phyloP scores from a whole-genome alignment of 2,329 filamentous ascomycete species.

The Hortaea sp. region DNA sequence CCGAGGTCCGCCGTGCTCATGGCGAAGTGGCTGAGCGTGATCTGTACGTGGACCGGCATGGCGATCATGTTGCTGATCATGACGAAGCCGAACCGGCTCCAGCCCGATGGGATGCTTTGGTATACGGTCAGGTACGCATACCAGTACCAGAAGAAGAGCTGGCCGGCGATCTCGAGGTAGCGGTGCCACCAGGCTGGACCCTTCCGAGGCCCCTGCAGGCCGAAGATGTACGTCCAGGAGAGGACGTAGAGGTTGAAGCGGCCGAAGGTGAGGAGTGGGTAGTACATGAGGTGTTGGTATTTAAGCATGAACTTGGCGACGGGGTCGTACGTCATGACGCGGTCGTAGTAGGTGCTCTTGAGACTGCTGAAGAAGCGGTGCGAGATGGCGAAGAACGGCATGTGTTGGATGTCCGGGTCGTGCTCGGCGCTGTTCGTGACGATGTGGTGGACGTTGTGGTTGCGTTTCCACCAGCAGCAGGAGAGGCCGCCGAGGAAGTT shows the following conservation, averaged over 20 bases:
- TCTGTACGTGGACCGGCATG: constrained; percentile 60
- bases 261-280: constrained; percentile 53
- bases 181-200: constrained; percentile 59
- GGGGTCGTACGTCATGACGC: constrained; percentile 53
- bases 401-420: constrained; percentile 80
- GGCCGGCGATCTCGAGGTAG: constrained; percentile 53
- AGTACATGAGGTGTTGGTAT: constrained; percentile 58
- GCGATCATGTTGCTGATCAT: constrained; percentile 55
- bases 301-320: constrained; percentile 49
- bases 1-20: constrained; percentile 60
- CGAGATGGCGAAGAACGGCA: constrained; percentile 59
- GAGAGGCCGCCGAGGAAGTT: constrained; percentile 84
- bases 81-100: constrained; percentile 50
- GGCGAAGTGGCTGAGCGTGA: constrained; percentile 62
- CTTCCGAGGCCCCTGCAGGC: constrained; percentile 45
- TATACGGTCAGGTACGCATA: constrained; percentile 58
- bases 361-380: constrained; percentile 56
- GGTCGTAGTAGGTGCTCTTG: constrained; percentile 57
- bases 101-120: constrained; percentile 48
- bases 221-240: constrained; percentile 55
- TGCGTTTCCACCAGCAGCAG: constrained; percentile 93
- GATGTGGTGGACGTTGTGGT: constrained; percentile 93
- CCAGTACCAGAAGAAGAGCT: constrained; percentile 56
- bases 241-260: constrained; percentile 65
- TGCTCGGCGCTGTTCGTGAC: constrained; percentile 93